These are phyloP conservation scores for Paraconiothyrium sp. DNA, from an alignment of 2,329 filamentous ascomycete genomes.

Conservation along the genomic window DNA sequence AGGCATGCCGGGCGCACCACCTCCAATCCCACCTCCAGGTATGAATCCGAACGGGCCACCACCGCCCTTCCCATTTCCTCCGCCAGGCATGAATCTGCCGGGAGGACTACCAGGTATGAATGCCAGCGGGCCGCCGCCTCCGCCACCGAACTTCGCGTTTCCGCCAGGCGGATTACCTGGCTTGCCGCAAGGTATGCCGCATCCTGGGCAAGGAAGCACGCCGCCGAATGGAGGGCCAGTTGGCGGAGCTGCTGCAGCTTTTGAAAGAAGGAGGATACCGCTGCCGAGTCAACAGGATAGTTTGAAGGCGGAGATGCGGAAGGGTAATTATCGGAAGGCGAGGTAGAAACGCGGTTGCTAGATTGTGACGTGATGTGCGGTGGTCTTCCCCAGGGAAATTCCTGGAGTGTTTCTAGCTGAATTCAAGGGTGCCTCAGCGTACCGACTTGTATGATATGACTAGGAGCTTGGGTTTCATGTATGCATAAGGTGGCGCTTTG, in stretches of 20 bases:
- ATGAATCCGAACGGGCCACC: conserved; percentile 24
- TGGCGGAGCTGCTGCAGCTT: conserved; percentile 26
- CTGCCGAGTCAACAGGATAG: conserved; percentile 87
- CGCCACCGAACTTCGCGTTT: conserved; percentile 24
- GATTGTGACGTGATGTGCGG: background rate
- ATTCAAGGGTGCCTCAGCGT: background rate
- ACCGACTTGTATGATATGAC: too few species aligned
- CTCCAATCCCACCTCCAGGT: conserved; percentile 10
- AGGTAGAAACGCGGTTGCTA: background rate
- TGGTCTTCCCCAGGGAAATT: background rate
- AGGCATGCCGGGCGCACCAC: conserved; percentile 43
- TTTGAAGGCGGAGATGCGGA: conserved; percentile 77
- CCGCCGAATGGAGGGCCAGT: conserved; percentile 41
- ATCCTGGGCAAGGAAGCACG: conserved; percentile 21
- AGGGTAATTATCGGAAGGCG: conserved; percentile 57
- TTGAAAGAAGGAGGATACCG: conserved; percentile 68
- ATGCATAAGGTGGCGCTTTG: too few species aligned
- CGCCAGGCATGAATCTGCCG: conserved; percentile 18
- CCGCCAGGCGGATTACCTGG: conserved; percentile 27
- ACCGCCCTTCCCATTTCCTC: conserved; percentile 34
- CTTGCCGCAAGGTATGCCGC: conserved; percentile 32
- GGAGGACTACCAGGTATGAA: too few species aligned
- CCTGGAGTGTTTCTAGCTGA: too few species aligned
- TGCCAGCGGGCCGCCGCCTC: conserved; percentile 20
- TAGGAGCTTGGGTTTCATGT: background rate